Evolutionary conservation across 257 asterid species (phyloP), one percentile per base, ranked within the genome.

Genomic region (Marsdenia floribunda): DNA sequence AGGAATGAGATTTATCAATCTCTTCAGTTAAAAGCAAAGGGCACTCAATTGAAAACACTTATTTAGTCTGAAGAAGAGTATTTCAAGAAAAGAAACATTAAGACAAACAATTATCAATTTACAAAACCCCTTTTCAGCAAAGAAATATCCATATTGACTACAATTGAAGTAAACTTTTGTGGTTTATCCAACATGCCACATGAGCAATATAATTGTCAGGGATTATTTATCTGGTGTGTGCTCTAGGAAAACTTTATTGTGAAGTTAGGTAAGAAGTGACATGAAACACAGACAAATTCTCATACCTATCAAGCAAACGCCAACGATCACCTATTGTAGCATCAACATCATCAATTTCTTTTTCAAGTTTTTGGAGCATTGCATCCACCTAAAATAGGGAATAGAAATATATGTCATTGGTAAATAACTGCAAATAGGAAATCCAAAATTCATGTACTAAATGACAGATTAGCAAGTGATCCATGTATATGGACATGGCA

Each of bases 331-430:
- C 99, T 81, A 95, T 95, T 83, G 89, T 88, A 6, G 92, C 94
- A 87, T 95, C 98, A 75, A 95, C 99, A 8, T 89, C 94, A 84
- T 95, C 98, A 68, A 95, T 95, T 80, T 95, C 98, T 85, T 92
- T 91, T 82, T 95, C 99, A 81, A 95, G 96, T 79, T 91, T 95
- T 53, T 95, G 97, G 69, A 95, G 96, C 98, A 95, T 95, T 61
- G 89, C 90, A 85, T 92, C 99, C 82, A 95, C 98, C 98, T 95
- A 29, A 75, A 81, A 58, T 59, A 69, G 76, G 73, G 78, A 76
- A 76, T 40, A 66, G 73, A 76, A 65, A 24, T 38, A 63, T 63
- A 19, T 19, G 74, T 73, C 77, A 58, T 60, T 73, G 58, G 53
- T 58, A 50, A 37, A 11, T 61, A 33, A 71, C 65, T 54, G 26